Conservation (phyloP, 179 eudicot genomes). For the Corrigiola litoralis region DNA sequence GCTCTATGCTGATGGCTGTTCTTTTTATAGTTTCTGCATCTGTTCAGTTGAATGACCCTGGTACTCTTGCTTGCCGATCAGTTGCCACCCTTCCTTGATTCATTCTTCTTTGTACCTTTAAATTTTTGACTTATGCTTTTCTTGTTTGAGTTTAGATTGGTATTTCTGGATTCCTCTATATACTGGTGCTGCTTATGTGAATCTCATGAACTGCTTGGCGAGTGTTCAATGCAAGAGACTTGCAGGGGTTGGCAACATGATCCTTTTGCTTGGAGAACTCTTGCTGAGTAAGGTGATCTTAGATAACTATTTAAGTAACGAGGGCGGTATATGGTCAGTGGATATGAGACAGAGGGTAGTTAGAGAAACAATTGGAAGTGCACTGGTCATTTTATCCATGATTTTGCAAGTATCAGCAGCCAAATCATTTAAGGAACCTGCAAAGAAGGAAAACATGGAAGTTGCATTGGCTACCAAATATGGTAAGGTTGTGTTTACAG, state of each 20-base stretch:
- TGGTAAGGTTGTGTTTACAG: conserved; percentile 20
- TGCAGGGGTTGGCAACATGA: conserved; percentile 15
- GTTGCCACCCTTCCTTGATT: not conserved
- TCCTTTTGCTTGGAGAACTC: conserved; percentile 35
- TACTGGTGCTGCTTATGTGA: conserved; percentile 38
- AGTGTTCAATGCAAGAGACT: not conserved
- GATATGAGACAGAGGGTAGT: conserved; percentile 52
- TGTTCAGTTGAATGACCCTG: conserved; percentile 5
- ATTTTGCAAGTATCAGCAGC: conserved; percentile 32
- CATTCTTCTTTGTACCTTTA: too few relatives aligned
- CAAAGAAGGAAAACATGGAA: not conserved
- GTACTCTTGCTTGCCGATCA: not conserved
- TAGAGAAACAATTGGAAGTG: conserved; percentile 58
- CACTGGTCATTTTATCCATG: conserved; percentile 44
- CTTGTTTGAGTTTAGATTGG: conserved; percentile 40
- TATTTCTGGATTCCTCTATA: conserved; percentile 68
- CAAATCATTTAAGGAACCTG: conserved; percentile 7
- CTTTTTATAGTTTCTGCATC: not conserved
- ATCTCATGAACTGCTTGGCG: conserved; percentile 37
- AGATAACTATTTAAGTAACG: conserved; percentile 25
- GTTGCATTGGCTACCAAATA: conserved; percentile 14
- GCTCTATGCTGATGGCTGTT: conserved; percentile 19
- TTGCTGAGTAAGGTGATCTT: conserved; percentile 40
- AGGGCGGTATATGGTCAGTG: conserved; percentile 39
- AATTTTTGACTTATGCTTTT: too few relatives aligned